Base-by-base conservation (phyloP, 2,329 filamentous ascomycete genomes). In the Hypoxylon sp. region DNA sequence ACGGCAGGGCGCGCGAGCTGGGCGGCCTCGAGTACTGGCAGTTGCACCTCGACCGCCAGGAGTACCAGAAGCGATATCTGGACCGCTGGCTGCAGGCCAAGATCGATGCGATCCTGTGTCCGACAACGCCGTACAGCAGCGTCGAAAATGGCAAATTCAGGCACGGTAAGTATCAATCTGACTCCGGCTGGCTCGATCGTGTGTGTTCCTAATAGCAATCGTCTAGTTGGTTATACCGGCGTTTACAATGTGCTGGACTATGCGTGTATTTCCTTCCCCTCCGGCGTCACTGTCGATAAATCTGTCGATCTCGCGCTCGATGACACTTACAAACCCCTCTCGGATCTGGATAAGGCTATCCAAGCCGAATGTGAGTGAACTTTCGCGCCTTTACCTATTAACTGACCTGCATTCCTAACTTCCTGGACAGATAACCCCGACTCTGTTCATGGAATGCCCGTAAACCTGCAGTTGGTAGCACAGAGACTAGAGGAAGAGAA, bases 81-180 rank as follows among this genome's bases (percentile, higher is more conserved):
- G 80, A 83, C 40, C 77, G 80, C 2, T 84, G 82, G 83, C 78
- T 78, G 32, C 73, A 72, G 48, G 79, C 79, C 0, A 81, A 80
- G 1, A 83, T 90, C 6, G 90, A 92, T 72, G 87, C 87, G 1
- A 82, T 92, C 7, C 74, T 92, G 0, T 87, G 85, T 52, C 89
- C 89, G 0, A 83, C 81, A 0, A 82, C 80, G 30, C 80, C 82
- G 0, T 84, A 80, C 51, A 78, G 77, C 40, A 78, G 77, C 0
- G 78, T 79, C 28, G 79, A 81, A 71, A 78, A 81, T 46, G 81
- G 80, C 3, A 74, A 75, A 1, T 82, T 83, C 40, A 79, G 75
- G 70, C 80, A 84, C 36, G 78, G 81, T 81, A 46, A 71, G 79
- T 72, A 1, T 16, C 7, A 36, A 12, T 33, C 28, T 44, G 42